Evolutionary conservation across 2,329 filamentous ascomycete species (phyloP), one percentile per base, ranked within the genome.

Genomic region (Paecilomyces variotii): DNA sequence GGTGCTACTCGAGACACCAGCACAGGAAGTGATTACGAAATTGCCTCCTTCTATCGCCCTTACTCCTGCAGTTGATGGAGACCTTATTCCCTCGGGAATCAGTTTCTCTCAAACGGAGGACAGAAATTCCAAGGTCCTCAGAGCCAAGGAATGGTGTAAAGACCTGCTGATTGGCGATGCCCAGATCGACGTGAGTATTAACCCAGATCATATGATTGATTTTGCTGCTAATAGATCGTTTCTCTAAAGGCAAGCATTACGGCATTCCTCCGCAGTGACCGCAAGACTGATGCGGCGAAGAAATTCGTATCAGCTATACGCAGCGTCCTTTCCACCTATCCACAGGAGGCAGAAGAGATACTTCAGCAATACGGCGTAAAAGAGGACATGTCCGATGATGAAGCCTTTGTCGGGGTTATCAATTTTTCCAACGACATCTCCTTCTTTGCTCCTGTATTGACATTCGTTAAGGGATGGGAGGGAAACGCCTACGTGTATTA

Each of bases 131-230:
- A 67, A 64, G 14, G 57, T 73, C 34, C 68, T 78, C 32, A 72
- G 73, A 4, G 79, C 75, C 0, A 74, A 72, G 39, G 67, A 70
- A 9, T 82, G 79, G 79, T 80, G 76, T 58, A 66, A 74, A 35
- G 69, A 72, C n/a, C 58, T 82, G 10, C 71, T 81, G 60, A 74
- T 82, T 45, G 80, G 80, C 14, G 76, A 81, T 59, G 77, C 76
- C 25, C 70, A 76, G 59, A 72, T 78, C 53, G 79, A 82, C 68
- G 77, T 78, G 68, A 64, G 72, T 67, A 25, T 61, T 24, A 28
- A 12, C 30, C 25, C 50, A 49, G 25, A n/a, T 34, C n/a, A 34
- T 54, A 58, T 25, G 10, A 32, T 11, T 49, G 10, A 61, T 61
- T 35, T 55, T 2, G 56, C 30, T 28, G 56, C 60, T 54, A 26